Evolutionary conservation across 306 rosid genomes (phyloP).

Genomic region (Begonia loranthoides): DNA sequence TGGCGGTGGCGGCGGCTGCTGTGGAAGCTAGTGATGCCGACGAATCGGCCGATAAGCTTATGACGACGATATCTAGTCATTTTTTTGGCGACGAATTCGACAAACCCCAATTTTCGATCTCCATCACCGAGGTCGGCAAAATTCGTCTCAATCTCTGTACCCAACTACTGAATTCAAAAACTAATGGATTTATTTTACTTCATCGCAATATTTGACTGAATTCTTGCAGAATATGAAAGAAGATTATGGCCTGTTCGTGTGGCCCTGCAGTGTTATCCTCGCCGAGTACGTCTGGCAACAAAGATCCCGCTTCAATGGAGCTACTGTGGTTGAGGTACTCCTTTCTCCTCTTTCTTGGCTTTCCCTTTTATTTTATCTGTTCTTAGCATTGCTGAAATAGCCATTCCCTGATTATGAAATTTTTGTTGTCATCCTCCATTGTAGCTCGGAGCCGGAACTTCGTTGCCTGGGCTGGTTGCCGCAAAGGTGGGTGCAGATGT

Average conservation of each 20-base stretch:
- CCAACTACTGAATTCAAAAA: too few species aligned
- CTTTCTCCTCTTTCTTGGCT: background rate
- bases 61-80: constrained; percentile 54
- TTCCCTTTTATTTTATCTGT: background rate
- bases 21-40: constrained; percentile 26
- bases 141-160: constrained; percentile 1
- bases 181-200: too few species aligned
- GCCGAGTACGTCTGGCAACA: constrained; percentile 89
- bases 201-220: background rate
- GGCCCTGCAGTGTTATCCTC: constrained; percentile 75
- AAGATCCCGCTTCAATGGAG: constrained; percentile 39
- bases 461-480: constrained; percentile 76
- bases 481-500: constrained; percentile 59
- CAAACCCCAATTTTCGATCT: constrained; percentile 25
- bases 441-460: constrained; percentile 84
- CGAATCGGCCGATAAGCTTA: constrained; percentile 11
- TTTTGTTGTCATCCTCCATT: background rate
- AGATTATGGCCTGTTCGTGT: constrained; percentile 71
- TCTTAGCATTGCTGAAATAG: background rate
- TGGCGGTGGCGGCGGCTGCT: constrained; percentile 7
- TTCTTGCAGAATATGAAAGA: constrained; percentile 55
- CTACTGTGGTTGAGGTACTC: constrained; percentile 50
- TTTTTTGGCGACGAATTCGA: constrained; percentile 28
- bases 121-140: constrained; percentile 48
- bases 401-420: background rate